Evolutionary conservation across 2,329 filamentous ascomycete species (phyloP), one percentile per base, ranked within the genome.

Genomic region (Tricladium varicosporioides): DNA sequence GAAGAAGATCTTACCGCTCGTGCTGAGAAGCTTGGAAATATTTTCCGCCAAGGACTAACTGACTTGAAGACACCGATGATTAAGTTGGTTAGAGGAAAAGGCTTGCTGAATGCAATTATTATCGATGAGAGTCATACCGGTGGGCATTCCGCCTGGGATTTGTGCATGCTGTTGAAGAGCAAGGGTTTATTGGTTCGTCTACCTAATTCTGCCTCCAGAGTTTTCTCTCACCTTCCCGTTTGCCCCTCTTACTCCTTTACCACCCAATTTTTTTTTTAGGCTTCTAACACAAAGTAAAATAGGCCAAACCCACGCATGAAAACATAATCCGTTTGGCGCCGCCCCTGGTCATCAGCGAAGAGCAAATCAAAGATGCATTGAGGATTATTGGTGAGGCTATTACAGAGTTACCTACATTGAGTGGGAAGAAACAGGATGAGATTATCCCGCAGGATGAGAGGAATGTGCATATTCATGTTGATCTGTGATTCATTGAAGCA

Each of bases 311-410:
- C 31, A 99, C 94, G 5, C 94, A 99, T 75, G 88, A 96, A 70
- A 97, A 97, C 75, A 97, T 99, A 73, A 99, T 99, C 72, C 89
- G 94, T 57, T 88, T 99, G 60, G 94, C 94, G n/a, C 94, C 94
- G 48, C 94, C 94, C 16, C 80, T 99, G 54, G 92, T 99, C 63
- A 97, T 99, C 69, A 92, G 87, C 22, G 92, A 97, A 70, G 83
- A 87, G 59, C 85, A 99, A 76, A 87, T 99, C 64, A 81, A 85
- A 65, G 83, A 85, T 70, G 88, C 93, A 1, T 73, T 97, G 54
- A 73, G 73, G 52, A 93, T 94, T 69, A 96, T 99, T 70, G 81
- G 85, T 60, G 86, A 92, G 70, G 87, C 93, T 13, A 80, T 97
- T 68, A 79, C 81, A 64, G 92, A 97, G 74, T 80, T 99, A 53